Conservation (phyloP, 495 filamentous ascomycete genomes). For the Haplographium delicatum region DNA sequence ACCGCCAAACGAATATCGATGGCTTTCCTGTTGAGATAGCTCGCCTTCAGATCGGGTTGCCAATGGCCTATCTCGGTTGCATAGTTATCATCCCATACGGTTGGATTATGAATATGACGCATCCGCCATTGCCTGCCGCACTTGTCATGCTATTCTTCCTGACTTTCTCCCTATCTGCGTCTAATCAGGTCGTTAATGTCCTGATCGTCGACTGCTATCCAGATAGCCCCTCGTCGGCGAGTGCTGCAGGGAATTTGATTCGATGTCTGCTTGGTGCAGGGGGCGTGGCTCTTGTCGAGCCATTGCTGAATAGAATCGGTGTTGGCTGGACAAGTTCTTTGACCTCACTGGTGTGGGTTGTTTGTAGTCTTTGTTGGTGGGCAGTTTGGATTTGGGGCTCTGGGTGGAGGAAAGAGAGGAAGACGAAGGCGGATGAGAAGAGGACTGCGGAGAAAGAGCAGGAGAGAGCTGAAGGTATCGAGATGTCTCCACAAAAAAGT, state of each 20-base stretch:
- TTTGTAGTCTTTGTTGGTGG: neutral
- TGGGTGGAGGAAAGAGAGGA: too few species aligned
- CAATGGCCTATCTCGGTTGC: neutral
- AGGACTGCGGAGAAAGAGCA: too few species aligned
- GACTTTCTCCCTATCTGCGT: conserved; percentile 27
- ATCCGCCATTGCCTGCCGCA: too few species aligned
- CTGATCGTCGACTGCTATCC: conserved; percentile 43
- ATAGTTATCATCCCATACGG: neutral
- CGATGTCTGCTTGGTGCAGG: conserved; percentile 2
- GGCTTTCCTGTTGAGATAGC: conserved; percentile 61
- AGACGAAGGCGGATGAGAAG: too few species aligned
- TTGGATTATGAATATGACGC: too few species aligned
- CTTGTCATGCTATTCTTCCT: conserved; percentile 42
- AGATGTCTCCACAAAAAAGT: too few species aligned
- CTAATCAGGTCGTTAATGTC: conserved; percentile 43
- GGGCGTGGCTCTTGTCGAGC: neutral
- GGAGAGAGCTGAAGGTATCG: too few species aligned
- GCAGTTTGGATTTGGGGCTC: too few species aligned
- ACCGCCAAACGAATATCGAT: conserved; percentile 39
- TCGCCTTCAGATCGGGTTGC: conserved; percentile 41
- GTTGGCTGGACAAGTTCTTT: neutral
- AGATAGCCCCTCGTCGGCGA: neutral
- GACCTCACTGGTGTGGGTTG: neutral
- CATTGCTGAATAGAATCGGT: neutral
- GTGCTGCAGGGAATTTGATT: conserved; percentile 2